Base-by-base conservation (phyloP, 805 yeast species). In the Spathaspora arborariae region DNA sequence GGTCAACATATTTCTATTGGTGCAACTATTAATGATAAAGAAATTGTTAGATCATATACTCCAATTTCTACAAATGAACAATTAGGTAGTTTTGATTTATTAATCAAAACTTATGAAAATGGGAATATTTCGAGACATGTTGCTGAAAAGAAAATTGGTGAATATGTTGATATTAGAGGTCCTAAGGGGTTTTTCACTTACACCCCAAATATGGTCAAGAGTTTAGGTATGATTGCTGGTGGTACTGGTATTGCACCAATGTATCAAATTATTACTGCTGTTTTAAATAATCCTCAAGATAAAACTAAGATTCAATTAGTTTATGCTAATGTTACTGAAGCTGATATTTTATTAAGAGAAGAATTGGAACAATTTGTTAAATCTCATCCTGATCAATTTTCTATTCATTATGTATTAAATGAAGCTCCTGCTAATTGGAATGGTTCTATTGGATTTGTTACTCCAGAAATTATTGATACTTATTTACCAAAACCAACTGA, bases 161-260 rank as follows among this genome's bases (percentile, higher is more conserved):
- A 91, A 56, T 62, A 75, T 35, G 82, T 90, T 56, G 81, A 79
- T 43, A 85, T 89, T 48, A 79, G 86, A 62, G 96, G 98, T 22
- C 98, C 98, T 57, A 88, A 87, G 69, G 97, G 98, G 6, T 81
- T 81, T 59, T 89, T 87, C 75, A 78, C 82, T 51, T 91, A 91
- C 70, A 74, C 80, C 45, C 89, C 95, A 56, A 88, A 87, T 68
- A 82, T 85, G 82, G 82, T 79, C 47, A 71, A 76, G 48, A 76
- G 78, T 50, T 75, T 91, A 49, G 89, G 85, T 45, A 91, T 91
- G 97, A 82, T 92, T 54, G 96, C 96, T 37, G 97, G 97, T 56
- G 98, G 97, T 60, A 88, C 97, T 34, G 97, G 97, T 64, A 85
- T 90, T 59, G 85, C 97, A 6, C 97, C 97, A 63, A 90, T 90